Base-by-base conservation (phyloP, 352 stramenopile species). In the Vaucheria bursata region DNA sequence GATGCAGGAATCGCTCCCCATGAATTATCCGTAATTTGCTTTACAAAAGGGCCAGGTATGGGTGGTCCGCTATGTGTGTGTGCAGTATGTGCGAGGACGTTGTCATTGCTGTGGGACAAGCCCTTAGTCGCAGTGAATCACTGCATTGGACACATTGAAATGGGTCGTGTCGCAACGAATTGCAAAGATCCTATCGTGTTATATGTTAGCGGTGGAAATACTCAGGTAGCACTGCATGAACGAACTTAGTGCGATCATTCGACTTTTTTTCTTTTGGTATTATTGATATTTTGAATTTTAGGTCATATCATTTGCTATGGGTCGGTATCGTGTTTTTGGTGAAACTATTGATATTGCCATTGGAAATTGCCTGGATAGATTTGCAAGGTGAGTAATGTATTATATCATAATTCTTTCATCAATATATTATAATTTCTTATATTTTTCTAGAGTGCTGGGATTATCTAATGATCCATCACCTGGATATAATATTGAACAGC, bases 341-440 rank as follows among this genome's bases (percentile, higher is more conserved):
- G 97, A 99, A 88, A 99, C 97, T 6, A 99, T 99, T 84, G 97
- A 99, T 87, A 99, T 99, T 79, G 96, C 97, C 1, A 94, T 99
- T 31, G 97, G 97, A 38, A 99, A 99, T 87, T 99, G 95, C 85
- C 88, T 99, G 49, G 97, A 99, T 88, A 89, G 96, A 36, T 98
- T 98, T 83, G 94, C 88, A 25, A 73, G 81, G 75, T 80, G 37
- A 7, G 67, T 25, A 59, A 59, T 18, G 45, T 18, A 18, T 18
- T 59, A 59, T 59, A 25, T 87, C 93, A n/a, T n/a, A n/a, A n/a
- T n/a, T n/a, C n/a, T n/a, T n/a, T n/a, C n/a, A n/a, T n/a, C n/a
- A n/a, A n/a, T n/a, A n/a, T n/a, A n/a, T n/a, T n/a, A n/a, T n/a
- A n/a, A n/a, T n/a, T n/a, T n/a, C n/a, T n/a, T n/a, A n/a, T n/a